Evolutionary conservation across 129 eudicot species (phyloP).

Genomic region (Centella asiatica): DNA sequence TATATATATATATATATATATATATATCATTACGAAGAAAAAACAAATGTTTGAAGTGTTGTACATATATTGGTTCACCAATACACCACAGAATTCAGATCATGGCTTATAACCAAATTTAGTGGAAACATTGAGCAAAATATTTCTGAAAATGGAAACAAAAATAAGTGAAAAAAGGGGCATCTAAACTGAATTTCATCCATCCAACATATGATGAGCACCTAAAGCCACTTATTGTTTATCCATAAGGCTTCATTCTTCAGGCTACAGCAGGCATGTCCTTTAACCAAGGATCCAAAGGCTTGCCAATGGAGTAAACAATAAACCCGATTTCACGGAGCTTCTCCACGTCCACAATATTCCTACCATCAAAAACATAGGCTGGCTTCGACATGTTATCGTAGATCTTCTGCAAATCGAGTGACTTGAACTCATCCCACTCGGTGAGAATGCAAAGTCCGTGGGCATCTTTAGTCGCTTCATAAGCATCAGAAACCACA

Average conservation of each 20-base stretch:
- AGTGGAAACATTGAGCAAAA: too few relatives aligned
- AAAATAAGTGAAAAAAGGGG: not conserved
- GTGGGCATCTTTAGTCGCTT: conserved; percentile 50
- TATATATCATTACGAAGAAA: not conserved
- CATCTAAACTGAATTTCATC: not conserved
- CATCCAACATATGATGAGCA: not conserved
- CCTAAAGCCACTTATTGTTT: too few relatives aligned
- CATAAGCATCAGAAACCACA: conserved; percentile 41
- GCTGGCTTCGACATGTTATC: conserved; percentile 56
- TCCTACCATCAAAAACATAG: conserved; percentile 56
- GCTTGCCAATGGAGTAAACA: conserved; percentile 59
- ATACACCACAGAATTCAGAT: not conserved
- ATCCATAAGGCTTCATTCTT: not conserved
- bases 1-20: too few relatives aligned
- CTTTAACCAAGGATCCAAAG: conserved; percentile 54
- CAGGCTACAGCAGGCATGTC: conserved; percentile 49
- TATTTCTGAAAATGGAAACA: not conserved
- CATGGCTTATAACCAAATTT: not conserved
- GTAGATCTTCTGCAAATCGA: conserved; percentile 44
- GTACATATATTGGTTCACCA: too few relatives aligned
- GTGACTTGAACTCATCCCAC: conserved; percentile 56
- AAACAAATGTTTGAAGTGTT: too few relatives aligned
- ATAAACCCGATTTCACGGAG: conserved; percentile 47
- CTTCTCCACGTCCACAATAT: conserved; percentile 35
- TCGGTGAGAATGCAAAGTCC: conserved; percentile 53